Conservation (phyloP, 2,329 filamentous ascomycete species). For the Sarocladium kiliense region DNA sequence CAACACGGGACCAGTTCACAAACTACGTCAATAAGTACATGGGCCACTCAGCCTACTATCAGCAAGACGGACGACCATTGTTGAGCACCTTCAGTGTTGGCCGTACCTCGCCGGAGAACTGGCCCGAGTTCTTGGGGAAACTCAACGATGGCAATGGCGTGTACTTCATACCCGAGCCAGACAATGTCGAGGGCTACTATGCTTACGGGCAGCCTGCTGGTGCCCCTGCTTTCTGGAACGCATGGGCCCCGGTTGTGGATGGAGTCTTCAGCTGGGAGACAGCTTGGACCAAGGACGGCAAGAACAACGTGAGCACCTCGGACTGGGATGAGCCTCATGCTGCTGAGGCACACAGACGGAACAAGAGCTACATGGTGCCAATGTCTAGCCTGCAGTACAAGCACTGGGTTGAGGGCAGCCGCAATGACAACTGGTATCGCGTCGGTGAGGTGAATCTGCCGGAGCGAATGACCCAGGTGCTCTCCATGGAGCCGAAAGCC, state of each 20-base stretch:
- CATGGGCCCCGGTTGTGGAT: conserved; percentile 12
- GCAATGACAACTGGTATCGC: conserved; percentile 11
- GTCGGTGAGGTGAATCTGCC: conserved; percentile 13
- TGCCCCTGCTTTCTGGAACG: not conserved
- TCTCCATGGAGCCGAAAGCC: conserved; percentile 9
- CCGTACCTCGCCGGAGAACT: not conserved
- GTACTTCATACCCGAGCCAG: conserved; percentile 13
- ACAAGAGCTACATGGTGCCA: conserved; percentile 12
- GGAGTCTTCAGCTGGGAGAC: conserved; percentile 15
- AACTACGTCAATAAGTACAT: conserved; percentile 9
- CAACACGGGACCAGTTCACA: conserved; percentile 5
- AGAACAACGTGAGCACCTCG: conserved; percentile 11
- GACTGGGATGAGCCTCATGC: conserved; percentile 7
- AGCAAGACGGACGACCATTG: conserved; percentile 8
- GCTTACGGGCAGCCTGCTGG: not conserved
- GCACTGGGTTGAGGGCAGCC: conserved; percentile 9
- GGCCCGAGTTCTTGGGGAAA: not conserved
- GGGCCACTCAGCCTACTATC: conserved; percentile 9
- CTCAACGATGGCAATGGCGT: conserved; percentile 8
- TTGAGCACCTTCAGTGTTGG: conserved; percentile 13
- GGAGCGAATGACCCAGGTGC: conserved; percentile 12
- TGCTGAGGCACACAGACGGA: conserved; percentile 4
- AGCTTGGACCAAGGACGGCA: conserved; percentile 11
- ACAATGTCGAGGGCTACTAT: conserved; percentile 10
- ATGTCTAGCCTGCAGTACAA: conserved; percentile 14